Base-by-base conservation (phyloP, 2,329 filamentous ascomycete genomes). In the Hypomyces rosellus region DNA sequence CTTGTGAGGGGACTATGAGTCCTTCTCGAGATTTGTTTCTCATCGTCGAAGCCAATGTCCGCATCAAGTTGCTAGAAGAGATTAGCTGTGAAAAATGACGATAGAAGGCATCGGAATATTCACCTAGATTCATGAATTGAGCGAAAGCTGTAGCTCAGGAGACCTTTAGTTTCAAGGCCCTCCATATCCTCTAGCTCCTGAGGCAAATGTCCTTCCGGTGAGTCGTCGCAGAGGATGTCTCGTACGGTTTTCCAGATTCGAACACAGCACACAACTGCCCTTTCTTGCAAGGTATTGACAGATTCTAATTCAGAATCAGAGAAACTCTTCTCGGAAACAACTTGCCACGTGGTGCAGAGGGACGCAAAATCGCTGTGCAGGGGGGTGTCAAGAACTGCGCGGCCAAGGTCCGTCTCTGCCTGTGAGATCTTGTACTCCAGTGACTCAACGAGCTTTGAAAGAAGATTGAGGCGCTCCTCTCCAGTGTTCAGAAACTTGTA, bases 61-160 rank as follows among this genome's bases (percentile, higher is more conserved):
- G 80, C 65, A 92, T 74, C 4, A 95, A 71, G 50, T 89, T 83
- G 65, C 89, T 93, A 54, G 66, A 8, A 25, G 45, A 37, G 14
- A 15, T 34, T 15, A 20, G 36, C 34, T 3, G n/a, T 14, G n/a
- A 8, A 33, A 33, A 11, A 42, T 3, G 8, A 37, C 5, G 7
- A 30, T 3, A 3, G 11, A 14, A 3, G 14, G 3, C 14, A 12
- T 22, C 7, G 30, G 36, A 14, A 42, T 20, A 16, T 69, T 54
- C 71, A 89, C 86, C 89, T 96, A 20, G 91, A 89, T 69, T 99
- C 93, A 55, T 96, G 92, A n/a, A 96, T 76, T 5, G 90, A 89
- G 59, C 93, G 82, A 78, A 96, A 99, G 55, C 90, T 96, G 66
- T 93, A 99, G 57, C 92, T 97, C 43, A 99, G 70, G 15, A 95